Evolutionary conservation across 108 stramenopile species (phyloP).

Genomic region (Cyclotella choctawhatcheeana): DNA sequence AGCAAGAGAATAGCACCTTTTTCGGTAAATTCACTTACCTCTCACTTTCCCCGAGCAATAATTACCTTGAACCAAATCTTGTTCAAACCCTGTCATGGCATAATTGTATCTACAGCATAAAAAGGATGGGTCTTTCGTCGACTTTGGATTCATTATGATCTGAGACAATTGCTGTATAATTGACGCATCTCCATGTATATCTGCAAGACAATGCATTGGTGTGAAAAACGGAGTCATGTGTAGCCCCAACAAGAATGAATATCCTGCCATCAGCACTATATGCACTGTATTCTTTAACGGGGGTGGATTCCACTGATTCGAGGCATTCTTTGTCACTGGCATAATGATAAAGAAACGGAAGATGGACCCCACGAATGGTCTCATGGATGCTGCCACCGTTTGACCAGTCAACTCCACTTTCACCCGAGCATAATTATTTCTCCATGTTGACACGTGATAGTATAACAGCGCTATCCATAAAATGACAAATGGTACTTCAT

Average conservation of each 20-base stretch:
- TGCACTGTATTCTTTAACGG: conserved; percentile 49
- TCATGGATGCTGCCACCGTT: conserved; percentile 36
- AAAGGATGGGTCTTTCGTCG: conserved; percentile 10
- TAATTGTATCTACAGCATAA: conserved; percentile 53
- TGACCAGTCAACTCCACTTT: conserved; percentile 14
- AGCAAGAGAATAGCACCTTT: too few species aligned
- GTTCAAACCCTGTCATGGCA: conserved; percentile 42
- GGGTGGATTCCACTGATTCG: conserved; percentile 53
- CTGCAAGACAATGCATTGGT: conserved; percentile 40
- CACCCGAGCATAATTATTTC: conserved; percentile 30
- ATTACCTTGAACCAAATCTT: conserved; percentile 32
- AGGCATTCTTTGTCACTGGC: conserved; percentile 42
- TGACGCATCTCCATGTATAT: conserved; percentile 12
- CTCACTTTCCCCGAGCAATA: conserved; percentile 49
- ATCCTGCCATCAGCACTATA: conserved; percentile 29
- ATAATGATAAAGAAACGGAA: conserved; percentile 43
- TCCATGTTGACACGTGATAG: conserved; percentile 47
- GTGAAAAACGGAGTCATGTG: conserved; percentile 46
- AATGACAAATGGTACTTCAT: conserved; percentile 34
- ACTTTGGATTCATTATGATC: not conserved
- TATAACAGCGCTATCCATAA: conserved; percentile 30
- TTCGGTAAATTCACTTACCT: too few species aligned
- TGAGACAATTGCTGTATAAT: conserved; percentile 25
- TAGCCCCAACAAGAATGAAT: conserved; percentile 34
- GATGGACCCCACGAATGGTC: conserved; percentile 45